Evolutionary conservation across 352 stramenopile genomes (phyloP).

Genomic region (Phytophthora boehmeriae): DNA sequence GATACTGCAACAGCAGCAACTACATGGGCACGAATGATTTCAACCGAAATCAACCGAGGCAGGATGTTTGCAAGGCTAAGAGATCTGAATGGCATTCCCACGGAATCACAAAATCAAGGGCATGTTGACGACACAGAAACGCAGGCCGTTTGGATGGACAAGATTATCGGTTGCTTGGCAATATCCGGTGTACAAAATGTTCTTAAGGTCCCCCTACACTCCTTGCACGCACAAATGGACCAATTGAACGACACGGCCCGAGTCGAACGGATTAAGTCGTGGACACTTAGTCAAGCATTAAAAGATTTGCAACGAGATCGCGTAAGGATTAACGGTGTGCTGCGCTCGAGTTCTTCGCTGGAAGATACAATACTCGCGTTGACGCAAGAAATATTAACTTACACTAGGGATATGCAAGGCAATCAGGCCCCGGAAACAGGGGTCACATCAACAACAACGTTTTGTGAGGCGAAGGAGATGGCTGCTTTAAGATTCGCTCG

Average conservation of each 20-base stretch:
- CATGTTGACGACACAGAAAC: not conserved
- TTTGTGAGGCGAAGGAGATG: constrained; percentile 34
- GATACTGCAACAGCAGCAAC: constrained; percentile 38
- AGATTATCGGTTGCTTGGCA: constrained; percentile 11
- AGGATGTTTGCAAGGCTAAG: constrained; percentile 33
- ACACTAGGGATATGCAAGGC: not conserved
- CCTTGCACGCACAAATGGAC: constrained; percentile 62
- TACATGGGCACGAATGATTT: constrained; percentile 54
- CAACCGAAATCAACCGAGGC: constrained; percentile 43
- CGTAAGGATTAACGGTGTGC: constrained; percentile 55
- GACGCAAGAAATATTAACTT: constrained; percentile 26
- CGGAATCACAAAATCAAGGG: not conserved
- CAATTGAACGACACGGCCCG: constrained; percentile 35
- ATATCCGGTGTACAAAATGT: constrained; percentile 10
- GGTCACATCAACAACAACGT: not conserved
- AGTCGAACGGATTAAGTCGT: constrained; percentile 48
- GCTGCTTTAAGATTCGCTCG: constrained; percentile 59
- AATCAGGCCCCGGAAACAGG: not conserved
- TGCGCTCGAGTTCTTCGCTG: constrained; percentile 38
- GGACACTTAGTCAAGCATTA: constrained; percentile 59
- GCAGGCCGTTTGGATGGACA: constrained; percentile 19
- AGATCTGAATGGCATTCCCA: constrained; percentile 15
- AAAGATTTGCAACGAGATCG: constrained; percentile 74
- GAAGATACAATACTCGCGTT: constrained; percentile 34
- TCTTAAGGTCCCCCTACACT: constrained; percentile 51